These are phyloP conservation scores for Microsporum canis DNA, from an alignment of 2,329 filamentous ascomycete genomes.

Conservation along the genomic window DNA sequence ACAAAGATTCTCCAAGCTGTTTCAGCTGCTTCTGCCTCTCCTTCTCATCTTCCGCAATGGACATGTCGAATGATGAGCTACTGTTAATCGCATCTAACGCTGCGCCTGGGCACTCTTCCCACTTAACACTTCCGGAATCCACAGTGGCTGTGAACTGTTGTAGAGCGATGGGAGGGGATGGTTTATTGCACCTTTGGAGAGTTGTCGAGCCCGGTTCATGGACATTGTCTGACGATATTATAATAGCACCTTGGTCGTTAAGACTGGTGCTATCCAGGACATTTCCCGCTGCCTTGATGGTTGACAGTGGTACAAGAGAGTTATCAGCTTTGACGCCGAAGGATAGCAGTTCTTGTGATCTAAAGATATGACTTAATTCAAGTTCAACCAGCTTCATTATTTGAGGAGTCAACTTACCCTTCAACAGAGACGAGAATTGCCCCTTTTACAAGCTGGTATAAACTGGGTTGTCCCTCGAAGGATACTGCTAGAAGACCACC, in stretches of 20 bases:
- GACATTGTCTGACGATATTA: conserved; percentile 45
- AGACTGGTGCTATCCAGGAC: conserved; percentile 46
- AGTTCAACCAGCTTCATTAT: neutral
- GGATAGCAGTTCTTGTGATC: conserved; percentile 56
- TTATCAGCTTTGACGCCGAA: conserved; percentile 46
- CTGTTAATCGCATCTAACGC: conserved; percentile 22
- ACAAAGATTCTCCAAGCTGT: conserved; percentile 21
- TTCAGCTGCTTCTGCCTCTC: conserved; percentile 26
- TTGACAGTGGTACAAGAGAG: conserved; percentile 40
- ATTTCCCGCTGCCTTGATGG: conserved; percentile 52
- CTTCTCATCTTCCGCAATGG: conserved; percentile 18
- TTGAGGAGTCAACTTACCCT: conserved; percentile 38
- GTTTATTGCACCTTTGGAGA: conserved; percentile 21
- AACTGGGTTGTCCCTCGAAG: conserved; percentile 16
- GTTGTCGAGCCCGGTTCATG: conserved; percentile 42
- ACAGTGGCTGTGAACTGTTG: conserved; percentile 22
- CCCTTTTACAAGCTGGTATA: conserved; percentile 11
- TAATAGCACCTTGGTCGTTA: conserved; percentile 22
- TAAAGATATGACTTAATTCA: conserved; percentile 24
- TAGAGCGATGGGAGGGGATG: conserved; percentile 19
- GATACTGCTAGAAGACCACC: conserved; percentile 40
- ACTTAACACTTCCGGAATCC: conserved; percentile 18
- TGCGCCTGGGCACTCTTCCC: conserved; percentile 17
- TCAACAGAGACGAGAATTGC: conserved; percentile 45
- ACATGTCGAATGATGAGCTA: conserved; percentile 21